These are phyloP conservation scores for Cadophora malorum DNA, from an alignment of 2,329 filamentous ascomycete genomes.

Conservation along the genomic window DNA sequence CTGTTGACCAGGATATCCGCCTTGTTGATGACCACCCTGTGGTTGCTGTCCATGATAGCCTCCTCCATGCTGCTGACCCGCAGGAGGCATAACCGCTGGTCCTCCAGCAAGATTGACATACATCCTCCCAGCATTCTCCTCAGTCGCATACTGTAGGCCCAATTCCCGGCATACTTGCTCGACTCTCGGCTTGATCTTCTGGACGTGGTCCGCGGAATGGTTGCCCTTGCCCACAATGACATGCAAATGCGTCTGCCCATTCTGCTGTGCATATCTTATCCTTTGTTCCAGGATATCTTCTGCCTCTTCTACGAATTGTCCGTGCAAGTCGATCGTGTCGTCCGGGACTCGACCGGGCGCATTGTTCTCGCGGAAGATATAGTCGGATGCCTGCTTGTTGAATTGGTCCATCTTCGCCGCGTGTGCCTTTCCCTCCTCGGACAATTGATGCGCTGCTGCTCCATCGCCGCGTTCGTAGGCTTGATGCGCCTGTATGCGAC, in stretches of 20 bases:
- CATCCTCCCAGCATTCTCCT: slow-evolving; percentile 88
- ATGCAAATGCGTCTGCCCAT: slow-evolving; percentile 83
- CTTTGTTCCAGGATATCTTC: slow-evolving; percentile 87
- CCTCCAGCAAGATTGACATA: slow-evolving; percentile 86
- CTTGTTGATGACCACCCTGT: slow-evolving; percentile 53
- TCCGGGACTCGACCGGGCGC: slow-evolving; percentile 72
- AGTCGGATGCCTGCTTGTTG: slow-evolving; percentile 90
- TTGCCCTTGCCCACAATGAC: slow-evolving; percentile 97
- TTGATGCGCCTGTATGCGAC: slow-evolving; percentile 65
- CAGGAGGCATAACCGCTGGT: slow-evolving; percentile 57
- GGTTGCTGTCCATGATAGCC: slow-evolving; percentile 47
- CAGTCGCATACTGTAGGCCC: slow-evolving; percentile 81
- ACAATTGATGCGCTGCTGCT: slow-evolving; percentile 80
- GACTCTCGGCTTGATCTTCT: slow-evolving; percentile 95
- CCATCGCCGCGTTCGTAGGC: slow-evolving; percentile 87
- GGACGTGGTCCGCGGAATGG: slow-evolving; percentile 80
- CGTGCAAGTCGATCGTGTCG: slow-evolving; percentile 94
- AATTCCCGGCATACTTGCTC: slow-evolving; percentile 85
- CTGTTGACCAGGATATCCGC: slow-evolving; percentile 47
- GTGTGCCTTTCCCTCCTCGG: slow-evolving; percentile 84
- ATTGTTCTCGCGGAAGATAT: slow-evolving; percentile 96
- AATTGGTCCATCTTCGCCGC: slow-evolving; percentile 84
- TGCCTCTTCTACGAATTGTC: slow-evolving; percentile 93
- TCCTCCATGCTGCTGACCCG: slow-evolving; percentile 47
- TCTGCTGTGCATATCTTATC: slow-evolving; percentile 76